These are phyloP conservation scores for Beauveria scarabaeidicola DNA, from an alignment of 2,329 filamentous ascomycete genomes.

Conservation along the genomic window DNA sequence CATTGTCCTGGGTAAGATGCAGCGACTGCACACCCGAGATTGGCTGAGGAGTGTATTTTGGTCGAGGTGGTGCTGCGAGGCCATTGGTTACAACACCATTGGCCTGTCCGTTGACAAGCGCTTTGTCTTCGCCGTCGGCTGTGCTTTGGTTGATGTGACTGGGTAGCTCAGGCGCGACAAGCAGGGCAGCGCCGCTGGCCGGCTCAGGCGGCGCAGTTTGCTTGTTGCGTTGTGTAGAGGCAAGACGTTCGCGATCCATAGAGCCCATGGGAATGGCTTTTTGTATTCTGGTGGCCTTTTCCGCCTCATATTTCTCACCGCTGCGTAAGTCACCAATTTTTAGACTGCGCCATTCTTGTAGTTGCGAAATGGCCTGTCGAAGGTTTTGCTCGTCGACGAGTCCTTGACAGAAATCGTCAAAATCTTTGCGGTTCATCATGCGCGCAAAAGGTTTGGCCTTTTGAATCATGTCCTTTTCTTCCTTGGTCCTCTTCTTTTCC, in stretches of 20 bases:
- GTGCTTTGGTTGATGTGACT: conserved; percentile 31
- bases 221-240: conserved; percentile 60
- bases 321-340: conserved; percentile 76
- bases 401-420: conserved; percentile 75
- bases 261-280: conserved; percentile 64
- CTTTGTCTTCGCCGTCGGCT: conserved; percentile 42
- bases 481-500: conserved; percentile 94
- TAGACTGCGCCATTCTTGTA: conserved; percentile 88
- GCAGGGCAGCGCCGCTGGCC: conserved; percentile 63
- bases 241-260: conserved; percentile 73
- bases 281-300: conserved; percentile 71
- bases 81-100: conserved; percentile 32
- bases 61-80: conserved; percentile 28
- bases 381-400: conserved; percentile 87
- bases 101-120: conserved; percentile 43
- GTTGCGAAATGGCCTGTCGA: conserved; percentile 76
- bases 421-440: conserved; percentile 93
- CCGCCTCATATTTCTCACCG: conserved; percentile 86
- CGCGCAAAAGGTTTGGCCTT: conserved; percentile 93
- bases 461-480: conserved; percentile 83
- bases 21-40: conserved; percentile 56
- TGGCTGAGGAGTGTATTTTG: conserved; percentile 45
- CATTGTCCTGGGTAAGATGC: conserved; percentile 63
- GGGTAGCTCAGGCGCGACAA: conserved; percentile 73
- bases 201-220: conserved; percentile 60